Evolutionary conservation across 495 filamentous ascomycete species (phyloP).

Genomic region (Neurospora africana): DNA sequence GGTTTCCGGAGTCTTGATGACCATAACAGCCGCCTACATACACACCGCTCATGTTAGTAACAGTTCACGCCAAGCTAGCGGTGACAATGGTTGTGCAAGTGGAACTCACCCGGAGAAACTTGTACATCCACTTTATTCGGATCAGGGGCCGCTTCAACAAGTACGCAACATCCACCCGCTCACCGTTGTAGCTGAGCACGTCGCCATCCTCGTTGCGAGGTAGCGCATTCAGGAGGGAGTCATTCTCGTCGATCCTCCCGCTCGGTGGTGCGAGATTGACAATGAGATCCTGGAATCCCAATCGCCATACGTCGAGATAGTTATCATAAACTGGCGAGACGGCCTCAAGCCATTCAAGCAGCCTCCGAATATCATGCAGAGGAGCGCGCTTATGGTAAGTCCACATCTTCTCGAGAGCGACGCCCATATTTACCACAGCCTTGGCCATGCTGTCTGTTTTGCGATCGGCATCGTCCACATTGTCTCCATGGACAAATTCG

Average conservation of each 20-base stretch:
- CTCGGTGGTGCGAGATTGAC: slow-evolving; percentile 76
- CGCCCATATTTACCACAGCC: slow-evolving; percentile 90
- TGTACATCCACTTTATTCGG: slow-evolving; percentile 76
- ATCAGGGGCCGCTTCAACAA: slow-evolving; percentile 82
- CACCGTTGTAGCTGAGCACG: slow-evolving; percentile 64
- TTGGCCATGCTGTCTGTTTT: slow-evolving; percentile 50
- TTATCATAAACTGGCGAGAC: slow-evolving; percentile 71
- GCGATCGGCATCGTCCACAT: slow-evolving; percentile 48
- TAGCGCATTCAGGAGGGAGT: slow-evolving; percentile 57
- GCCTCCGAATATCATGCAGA: slow-evolving; percentile 50
- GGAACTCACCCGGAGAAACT: slow-evolving; percentile 59
- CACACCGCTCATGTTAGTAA: not conserved
- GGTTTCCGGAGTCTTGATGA: slow-evolving; percentile 19
- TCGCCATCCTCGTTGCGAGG: slow-evolving; percentile 70
- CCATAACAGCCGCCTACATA: slow-evolving; percentile 34
- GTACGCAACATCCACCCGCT: slow-evolving; percentile 90
- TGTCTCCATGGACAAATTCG: slow-evolving; percentile 67
- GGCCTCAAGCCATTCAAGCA: slow-evolving; percentile 71
- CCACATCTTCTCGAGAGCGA: slow-evolving; percentile 75
- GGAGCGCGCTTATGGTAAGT: slow-evolving; percentile 71
- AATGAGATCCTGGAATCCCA: slow-evolving; percentile 92
- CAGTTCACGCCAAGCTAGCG: not conserved
- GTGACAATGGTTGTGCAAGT: not conserved
- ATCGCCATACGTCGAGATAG: slow-evolving; percentile 82
- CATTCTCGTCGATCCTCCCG: slow-evolving; percentile 34